These are phyloP conservation scores for Ogataea degrootiae DNA, from an alignment of 805 yeast genomes.

Conservation along the genomic window DNA sequence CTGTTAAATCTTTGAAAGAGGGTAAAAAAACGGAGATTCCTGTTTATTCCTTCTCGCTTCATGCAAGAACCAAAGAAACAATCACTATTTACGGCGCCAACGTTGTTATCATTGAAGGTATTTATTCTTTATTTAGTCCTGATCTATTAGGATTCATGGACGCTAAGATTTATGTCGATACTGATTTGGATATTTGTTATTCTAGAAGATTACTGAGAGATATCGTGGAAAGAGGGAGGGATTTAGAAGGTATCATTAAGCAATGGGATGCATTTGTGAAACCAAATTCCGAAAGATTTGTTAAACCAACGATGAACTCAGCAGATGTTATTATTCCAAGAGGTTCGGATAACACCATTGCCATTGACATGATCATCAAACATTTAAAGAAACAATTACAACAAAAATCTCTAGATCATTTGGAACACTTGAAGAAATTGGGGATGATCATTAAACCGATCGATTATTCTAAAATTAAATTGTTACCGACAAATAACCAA, in stretches of 20 bases:
- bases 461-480: constrained; percentile 29
- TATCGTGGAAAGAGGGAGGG: constrained; percentile 81
- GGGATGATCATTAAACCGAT: constrained; percentile 38
- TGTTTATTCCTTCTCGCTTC: constrained; percentile 61
- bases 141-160: constrained; percentile 74
- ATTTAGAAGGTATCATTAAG: constrained; percentile 69
- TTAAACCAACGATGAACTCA: constrained; percentile 67
- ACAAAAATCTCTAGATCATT: constrained; percentile 61
- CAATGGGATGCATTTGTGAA: constrained; percentile 93
- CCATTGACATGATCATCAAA: constrained; percentile 71
- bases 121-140: constrained; percentile 72
- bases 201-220: constrained; percentile 87
- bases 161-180: constrained; percentile 84
- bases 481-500: constrained; percentile 57
- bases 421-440: constrained; percentile 55
- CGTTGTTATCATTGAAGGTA: constrained; percentile 88
- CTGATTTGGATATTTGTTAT: constrained; percentile 88
- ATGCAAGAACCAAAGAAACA: constrained; percentile 56
- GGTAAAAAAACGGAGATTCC: constrained; percentile 71
- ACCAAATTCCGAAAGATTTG: constrained; percentile 77
- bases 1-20: constrained; percentile 59
- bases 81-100: constrained; percentile 88
- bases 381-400: constrained; percentile 73
- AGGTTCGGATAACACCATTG: constrained; percentile 77
- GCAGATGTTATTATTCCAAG: constrained; percentile 92